phyloP scores from a whole-genome alignment of 371 early-diverging fungal genomes.

The Lichtheimia ornata region DNA sequence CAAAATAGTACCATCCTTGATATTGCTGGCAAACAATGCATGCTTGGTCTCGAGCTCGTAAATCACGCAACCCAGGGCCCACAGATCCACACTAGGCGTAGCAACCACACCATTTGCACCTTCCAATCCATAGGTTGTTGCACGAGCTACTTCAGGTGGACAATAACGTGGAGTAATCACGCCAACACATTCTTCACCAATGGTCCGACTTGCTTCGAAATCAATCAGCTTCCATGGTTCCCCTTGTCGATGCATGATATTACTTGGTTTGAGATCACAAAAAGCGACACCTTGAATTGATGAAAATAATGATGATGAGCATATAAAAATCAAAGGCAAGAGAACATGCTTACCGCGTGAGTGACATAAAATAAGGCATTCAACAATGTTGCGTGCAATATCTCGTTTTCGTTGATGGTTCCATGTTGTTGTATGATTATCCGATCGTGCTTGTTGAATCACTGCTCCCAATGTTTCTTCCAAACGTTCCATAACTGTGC shows the following conservation, averaged over 20 bases:
- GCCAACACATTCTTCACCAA: constrained; percentile 33
- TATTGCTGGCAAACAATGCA: constrained; percentile 36
- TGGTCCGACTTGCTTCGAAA: constrained; percentile 50
- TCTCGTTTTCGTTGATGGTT: background rate
- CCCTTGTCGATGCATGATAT: constrained; percentile 32
- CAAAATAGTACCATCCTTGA: constrained; percentile 47
- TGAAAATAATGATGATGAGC: constrained; percentile 43
- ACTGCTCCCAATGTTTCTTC: constrained; percentile 33
- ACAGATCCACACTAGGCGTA: constrained; percentile 46
- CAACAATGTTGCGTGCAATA: constrained; percentile 13
- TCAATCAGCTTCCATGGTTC: constrained; percentile 46
- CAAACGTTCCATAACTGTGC: constrained; percentile 40
- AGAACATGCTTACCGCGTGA: constrained; percentile 4
- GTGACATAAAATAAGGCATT: constrained; percentile 43
- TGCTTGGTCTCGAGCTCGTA: constrained; percentile 48
- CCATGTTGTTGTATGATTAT: constrained; percentile 5
- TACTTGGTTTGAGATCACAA: constrained; percentile 40
- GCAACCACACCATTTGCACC: constrained; percentile 54
- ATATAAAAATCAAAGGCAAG: constrained; percentile 28
- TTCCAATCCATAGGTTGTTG: constrained; percentile 51
- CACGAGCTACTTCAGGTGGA: constrained; percentile 51
- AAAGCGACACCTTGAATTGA: constrained; percentile 40
- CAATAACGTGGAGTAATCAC: constrained; percentile 30
- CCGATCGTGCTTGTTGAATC: constrained; percentile 16
- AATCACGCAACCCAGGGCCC: constrained; percentile 51